These are phyloP conservation scores for Aspergillus persii DNA, from an alignment of 2,329 filamentous ascomycete genomes.

Conservation along the genomic window DNA sequence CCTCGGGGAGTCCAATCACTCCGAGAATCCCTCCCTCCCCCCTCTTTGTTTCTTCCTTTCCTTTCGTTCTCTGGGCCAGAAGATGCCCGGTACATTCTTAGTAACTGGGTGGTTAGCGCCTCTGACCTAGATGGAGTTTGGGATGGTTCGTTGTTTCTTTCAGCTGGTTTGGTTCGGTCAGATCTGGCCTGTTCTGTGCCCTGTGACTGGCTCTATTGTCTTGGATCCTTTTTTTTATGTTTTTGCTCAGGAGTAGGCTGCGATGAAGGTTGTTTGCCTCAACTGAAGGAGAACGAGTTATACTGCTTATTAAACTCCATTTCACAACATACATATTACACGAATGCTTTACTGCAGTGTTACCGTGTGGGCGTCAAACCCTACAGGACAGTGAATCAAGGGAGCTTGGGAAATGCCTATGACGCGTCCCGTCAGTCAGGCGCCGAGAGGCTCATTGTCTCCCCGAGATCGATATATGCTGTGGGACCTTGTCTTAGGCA, in stretches of 20 bases:
- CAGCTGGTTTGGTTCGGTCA: not conserved
- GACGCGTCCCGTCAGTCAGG: not conserved
- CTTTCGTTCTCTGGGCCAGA: not conserved
- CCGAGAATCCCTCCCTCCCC: not conserved
- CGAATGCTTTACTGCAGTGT: too few relatives aligned
- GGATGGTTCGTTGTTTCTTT: not conserved
- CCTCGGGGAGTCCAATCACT: slow-evolving; percentile 5
- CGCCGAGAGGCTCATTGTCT: not conserved
- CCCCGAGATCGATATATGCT: not conserved
- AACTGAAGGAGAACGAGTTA: not conserved
- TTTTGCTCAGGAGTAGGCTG: not conserved
- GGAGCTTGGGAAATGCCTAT: not conserved
- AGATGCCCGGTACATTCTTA: not conserved
- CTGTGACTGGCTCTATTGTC: not conserved
- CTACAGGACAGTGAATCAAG: not conserved
- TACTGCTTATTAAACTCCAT: not conserved
- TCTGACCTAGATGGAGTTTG: not conserved
- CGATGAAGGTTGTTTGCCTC: not conserved
- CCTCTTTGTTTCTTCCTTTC: not conserved
- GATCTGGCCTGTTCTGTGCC: not conserved
- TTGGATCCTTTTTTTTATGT: not conserved
- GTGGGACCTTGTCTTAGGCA: not conserved
- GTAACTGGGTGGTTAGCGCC: not conserved
- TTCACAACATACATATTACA: not conserved
- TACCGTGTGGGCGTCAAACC: too few relatives aligned